Conservation (phyloP, 768 basidiomycete species). For the Boletus pseudopeckii region DNA sequence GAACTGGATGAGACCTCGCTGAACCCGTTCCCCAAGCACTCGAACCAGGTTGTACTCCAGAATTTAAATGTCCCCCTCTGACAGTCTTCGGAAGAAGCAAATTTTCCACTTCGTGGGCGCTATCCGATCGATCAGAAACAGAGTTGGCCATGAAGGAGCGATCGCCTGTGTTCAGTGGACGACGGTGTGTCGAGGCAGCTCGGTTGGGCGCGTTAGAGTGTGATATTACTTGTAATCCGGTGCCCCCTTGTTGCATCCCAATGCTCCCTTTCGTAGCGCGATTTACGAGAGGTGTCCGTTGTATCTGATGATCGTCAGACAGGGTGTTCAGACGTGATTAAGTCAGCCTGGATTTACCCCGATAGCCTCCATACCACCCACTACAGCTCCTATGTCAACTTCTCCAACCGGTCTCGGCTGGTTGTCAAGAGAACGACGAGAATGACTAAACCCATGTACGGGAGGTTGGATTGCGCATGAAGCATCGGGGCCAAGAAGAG, state of each 20-base stretch:
- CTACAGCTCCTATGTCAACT: constrained; percentile 51
- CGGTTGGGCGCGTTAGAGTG: constrained; percentile 25
- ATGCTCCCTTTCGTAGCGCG: constrained; percentile 38
- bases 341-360: constrained; percentile 40
- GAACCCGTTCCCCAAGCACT: constrained; percentile 38
- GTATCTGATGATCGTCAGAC: constrained; percentile 46
- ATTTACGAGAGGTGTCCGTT: constrained; percentile 62
- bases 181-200: constrained; percentile 36
- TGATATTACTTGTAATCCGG: constrained; percentile 29
- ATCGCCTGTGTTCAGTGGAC: constrained; percentile 39
- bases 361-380: constrained; percentile 63
- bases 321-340: not conserved
- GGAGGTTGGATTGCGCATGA: constrained; percentile 15
- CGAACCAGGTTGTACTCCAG: constrained; percentile 21
- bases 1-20: constrained; percentile 20
- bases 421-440: constrained; percentile 18
- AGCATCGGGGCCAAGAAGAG: constrained; percentile 53
- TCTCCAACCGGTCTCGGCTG: constrained; percentile 21
- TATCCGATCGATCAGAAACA: constrained; percentile 59
- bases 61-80: constrained; percentile 13
- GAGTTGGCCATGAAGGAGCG: constrained; percentile 43
- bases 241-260: constrained; percentile 31
- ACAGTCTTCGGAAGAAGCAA: constrained; percentile 40
- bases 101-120: constrained; percentile 71
- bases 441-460: constrained; percentile 13